Evolutionary conservation across 2,329 filamentous ascomycete genomes (phyloP).

Genomic region (Botrytis porri): DNA sequence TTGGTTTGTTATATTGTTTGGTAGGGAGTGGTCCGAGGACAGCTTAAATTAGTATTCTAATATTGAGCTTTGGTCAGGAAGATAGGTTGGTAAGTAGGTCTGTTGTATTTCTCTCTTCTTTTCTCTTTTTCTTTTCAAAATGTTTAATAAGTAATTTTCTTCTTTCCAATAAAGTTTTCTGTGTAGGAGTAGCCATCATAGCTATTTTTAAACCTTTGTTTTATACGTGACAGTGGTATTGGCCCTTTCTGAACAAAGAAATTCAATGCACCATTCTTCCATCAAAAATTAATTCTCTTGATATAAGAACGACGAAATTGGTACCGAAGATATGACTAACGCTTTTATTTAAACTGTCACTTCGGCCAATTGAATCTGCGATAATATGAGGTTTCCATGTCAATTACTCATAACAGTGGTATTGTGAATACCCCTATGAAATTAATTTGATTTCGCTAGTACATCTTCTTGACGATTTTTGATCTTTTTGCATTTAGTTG

Average conservation of each 20-base stretch:
- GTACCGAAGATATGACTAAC: not conserved
- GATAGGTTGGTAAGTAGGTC: not conserved
- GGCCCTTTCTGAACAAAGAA: not conserved
- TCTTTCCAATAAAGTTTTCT: not conserved
- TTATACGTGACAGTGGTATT: not conserved
- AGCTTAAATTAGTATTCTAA: too few species aligned
- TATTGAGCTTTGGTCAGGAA: not conserved
- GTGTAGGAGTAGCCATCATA: not conserved
- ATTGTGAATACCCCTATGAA: not conserved
- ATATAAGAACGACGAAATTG: not conserved
- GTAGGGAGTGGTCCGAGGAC: too few species aligned
- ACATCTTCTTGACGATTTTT: not conserved
- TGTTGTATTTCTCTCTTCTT: not conserved
- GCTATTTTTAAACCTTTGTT: accelerated
- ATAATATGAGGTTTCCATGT: not conserved
- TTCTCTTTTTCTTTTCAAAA: not conserved
- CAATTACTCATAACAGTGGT: not conserved
- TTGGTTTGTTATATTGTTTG: too few species aligned
- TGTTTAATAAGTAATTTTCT: not conserved
- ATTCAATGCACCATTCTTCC: not conserved
- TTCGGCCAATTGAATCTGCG: not conserved
- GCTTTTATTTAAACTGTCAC: not conserved
- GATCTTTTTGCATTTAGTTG: accelerated
- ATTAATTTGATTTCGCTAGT: not conserved
- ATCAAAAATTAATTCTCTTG: accelerated